Conservation (phyloP, 805 yeast genomes). For the Candida silvicultrix region DNA sequence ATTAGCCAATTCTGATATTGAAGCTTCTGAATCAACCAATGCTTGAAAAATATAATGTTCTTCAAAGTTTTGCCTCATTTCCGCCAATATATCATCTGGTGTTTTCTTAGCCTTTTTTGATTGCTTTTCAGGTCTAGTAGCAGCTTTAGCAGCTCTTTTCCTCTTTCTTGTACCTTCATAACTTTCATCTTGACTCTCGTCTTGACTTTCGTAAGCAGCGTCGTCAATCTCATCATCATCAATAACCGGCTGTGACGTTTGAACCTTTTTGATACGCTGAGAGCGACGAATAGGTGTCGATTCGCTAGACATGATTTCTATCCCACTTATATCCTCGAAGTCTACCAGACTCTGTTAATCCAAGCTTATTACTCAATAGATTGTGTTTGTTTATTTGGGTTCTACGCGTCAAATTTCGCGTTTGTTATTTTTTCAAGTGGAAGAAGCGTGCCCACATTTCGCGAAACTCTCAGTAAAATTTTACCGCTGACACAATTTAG, state of each 20-base stretch:
- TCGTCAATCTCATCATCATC: conserved; percentile 19
- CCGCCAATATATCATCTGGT: conserved; percentile 23
- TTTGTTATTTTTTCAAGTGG: background rate
- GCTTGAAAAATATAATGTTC: conserved; percentile 46
- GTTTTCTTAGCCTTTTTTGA: conserved; percentile 5
- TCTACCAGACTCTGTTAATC: too few relatives aligned
- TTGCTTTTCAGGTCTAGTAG: conserved; percentile 2
- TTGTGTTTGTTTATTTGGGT: background rate
- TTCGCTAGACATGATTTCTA: background rate
- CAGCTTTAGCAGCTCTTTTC: conserved; percentile 1
- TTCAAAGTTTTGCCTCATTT: conserved; percentile 34
- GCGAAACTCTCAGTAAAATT: background rate
- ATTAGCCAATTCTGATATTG: conserved; percentile 46
- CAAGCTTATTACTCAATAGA: too few relatives aligned
- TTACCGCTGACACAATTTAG: too few relatives aligned
- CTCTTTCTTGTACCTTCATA: conserved; percentile 10
- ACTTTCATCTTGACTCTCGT: conserved; percentile 12
- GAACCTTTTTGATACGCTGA: conserved; percentile 11
- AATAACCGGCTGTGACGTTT: conserved; percentile 13
- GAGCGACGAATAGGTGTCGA: conserved; percentile 16
- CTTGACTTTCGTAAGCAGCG: conserved; percentile 14
- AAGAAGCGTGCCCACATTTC: background rate
- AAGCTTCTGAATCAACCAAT: conserved; percentile 39
- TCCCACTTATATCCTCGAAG: too few relatives aligned
- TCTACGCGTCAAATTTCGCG: background rate